These are phyloP conservation scores for Vitis hybrid DNA, from an alignment of 177 flowering plant species.

Conservation along the genomic window DNA sequence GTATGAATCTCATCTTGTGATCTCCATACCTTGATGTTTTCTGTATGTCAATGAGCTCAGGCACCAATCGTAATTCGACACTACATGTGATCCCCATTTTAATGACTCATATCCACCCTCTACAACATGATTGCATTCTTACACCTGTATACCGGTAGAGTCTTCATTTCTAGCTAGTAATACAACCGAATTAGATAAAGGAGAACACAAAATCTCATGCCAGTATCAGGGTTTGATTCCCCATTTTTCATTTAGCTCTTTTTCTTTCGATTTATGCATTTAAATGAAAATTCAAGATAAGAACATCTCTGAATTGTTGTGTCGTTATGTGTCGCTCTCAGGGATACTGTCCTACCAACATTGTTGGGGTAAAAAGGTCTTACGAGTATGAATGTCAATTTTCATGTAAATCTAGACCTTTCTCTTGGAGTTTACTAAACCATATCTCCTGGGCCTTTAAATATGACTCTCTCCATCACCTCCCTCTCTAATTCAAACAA, in stretches of 20 bases:
- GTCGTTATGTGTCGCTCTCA: not conserved
- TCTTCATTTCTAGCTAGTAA: not conserved
- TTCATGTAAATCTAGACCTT: conserved; percentile 19
- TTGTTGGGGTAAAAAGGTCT: not conserved
- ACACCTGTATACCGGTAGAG: too few species aligned
- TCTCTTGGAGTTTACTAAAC: conserved; percentile 7
- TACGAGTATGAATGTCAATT: conserved; percentile 1
- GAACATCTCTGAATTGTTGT: not conserved
- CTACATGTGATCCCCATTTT: not conserved
- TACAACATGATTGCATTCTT: not conserved
- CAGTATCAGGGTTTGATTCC: not conserved
- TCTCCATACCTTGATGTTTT: not conserved
- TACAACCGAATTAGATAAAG: not conserved
- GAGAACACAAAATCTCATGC: not conserved
- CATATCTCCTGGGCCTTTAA: conserved; percentile 11
- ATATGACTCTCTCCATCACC: not conserved
- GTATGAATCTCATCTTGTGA: not conserved
- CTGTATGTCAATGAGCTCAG: not conserved
- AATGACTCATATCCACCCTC: not conserved
- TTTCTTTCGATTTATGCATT: not conserved
- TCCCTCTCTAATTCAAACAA: not conserved
- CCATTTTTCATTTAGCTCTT: not conserved
- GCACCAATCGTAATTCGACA: not conserved
- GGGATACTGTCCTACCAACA: conserved; percentile 2
- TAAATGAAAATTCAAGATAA: not conserved